A percentile compares a stretch with the other conserved stretches of the same genome.
phyloP scores from a whole-genome alignment of 495 filamentous ascomycete species.

The Geoglossum glabrum region DNA sequence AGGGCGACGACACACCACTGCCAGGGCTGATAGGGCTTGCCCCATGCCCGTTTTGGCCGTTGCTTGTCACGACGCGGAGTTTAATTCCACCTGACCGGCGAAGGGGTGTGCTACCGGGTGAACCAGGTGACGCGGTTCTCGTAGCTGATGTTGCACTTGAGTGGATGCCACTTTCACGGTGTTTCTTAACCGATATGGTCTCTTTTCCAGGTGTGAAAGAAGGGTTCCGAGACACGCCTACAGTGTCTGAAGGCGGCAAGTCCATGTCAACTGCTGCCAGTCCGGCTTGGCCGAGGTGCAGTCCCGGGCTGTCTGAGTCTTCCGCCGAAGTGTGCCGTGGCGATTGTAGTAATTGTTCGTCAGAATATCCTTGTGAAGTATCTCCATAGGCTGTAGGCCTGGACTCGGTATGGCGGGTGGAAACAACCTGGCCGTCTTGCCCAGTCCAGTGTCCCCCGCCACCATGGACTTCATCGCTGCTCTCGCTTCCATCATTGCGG shows the following conservation, averaged over 20 bases:
- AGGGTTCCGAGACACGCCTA: neutral
- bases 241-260: neutral
- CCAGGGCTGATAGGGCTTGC: neutral
- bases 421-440: neutral
- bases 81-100: neutral
- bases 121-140: constrained; percentile 1
- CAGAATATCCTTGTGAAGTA: neutral
- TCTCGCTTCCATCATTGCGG: neutral
- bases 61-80: neutral
- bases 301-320: neutral
- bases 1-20: neutral
- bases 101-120: neutral
- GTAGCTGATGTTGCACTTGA: neutral
- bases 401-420: neutral
- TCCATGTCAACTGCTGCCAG: neutral
- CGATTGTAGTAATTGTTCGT: neutral
- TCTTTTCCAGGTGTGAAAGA: constrained; percentile 8
- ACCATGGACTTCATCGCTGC: neutral
- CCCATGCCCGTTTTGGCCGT: neutral
- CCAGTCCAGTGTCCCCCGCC: neutral
- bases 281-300: neutral
- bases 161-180: neutral
- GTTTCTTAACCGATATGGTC: constrained; percentile 5
- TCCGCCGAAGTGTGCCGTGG: neutral
- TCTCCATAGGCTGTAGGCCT: neutral